Conservation (phyloP, 768 basidiomycete species). For the Suillus ampliporus region DNA sequence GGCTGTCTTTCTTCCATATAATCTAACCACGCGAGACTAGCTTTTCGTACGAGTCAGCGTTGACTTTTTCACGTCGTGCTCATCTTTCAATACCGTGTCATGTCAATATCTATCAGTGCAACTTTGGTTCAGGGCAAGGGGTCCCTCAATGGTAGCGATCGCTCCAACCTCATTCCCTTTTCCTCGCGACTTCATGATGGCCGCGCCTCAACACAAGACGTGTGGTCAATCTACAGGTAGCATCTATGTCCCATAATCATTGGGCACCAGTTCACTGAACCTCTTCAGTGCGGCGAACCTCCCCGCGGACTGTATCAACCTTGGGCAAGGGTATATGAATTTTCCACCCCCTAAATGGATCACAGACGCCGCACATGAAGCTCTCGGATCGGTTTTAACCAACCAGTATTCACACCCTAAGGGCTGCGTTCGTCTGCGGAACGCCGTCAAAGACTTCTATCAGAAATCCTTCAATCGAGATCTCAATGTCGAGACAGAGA, state of each 20-base stretch:
- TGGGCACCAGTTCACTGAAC: conserved; percentile 10
- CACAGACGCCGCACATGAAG: conserved; percentile 70
- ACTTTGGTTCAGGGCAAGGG: neutral
- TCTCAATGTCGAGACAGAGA: conserved; percentile 85
- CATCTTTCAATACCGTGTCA: neutral
- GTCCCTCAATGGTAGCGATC: conserved; percentile 35
- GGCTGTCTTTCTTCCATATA: no score
- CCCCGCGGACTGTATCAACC: conserved; percentile 91
- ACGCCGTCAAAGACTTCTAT: conserved; percentile 87
- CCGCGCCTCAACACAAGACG: conserved; percentile 79
- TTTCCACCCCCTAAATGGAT: conserved; percentile 86
- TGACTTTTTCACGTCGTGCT: conserved; percentile 7
- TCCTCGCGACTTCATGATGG: conserved; percentile 78
- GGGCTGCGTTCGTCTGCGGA: conserved; percentile 84
- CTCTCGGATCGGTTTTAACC: conserved; percentile 61
- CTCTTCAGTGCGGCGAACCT: conserved; percentile 77
- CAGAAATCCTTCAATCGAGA: conserved; percentile 67
- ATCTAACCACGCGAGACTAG: no score
- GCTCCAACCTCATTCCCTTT: conserved; percentile 63
- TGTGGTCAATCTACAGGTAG: conserved; percentile 92
- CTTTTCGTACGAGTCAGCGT: neutral
- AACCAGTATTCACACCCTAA: conserved; percentile 95
- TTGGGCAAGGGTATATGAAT: conserved; percentile 96
- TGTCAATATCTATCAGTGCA: neutral
- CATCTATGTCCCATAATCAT: conserved; percentile 13